Base-by-base conservation (phyloP, 495 filamentous ascomycete species). In the Durotheca rogersii region DNA sequence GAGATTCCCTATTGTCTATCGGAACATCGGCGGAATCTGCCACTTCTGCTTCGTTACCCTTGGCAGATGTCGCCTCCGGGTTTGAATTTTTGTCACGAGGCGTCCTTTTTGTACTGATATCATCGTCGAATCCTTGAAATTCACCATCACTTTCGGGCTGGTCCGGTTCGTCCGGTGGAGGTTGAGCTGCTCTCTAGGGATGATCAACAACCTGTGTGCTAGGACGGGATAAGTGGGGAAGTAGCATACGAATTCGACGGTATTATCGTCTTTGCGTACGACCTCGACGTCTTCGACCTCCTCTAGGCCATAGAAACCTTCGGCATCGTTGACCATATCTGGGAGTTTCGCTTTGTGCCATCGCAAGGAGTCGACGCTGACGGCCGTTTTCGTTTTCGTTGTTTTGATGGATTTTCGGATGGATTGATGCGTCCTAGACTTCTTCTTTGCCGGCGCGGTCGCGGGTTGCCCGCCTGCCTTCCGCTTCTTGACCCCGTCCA, bases 301-400 rank as follows among this genome's bases (percentile, higher is more conserved):
- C 54, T 98, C 92, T 30, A 98, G 66, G 0, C 93, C 92, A 68
- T 83, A 95, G 67, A 98, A 96, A 0, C 94, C 93, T 54, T 90
- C 89, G n/a, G 87, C 87, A 75, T 97, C 88, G 32, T 93, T 87
- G 51, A 95, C 76, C 56, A 85, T 83, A 64, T 95, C 90, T 4
- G 91, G 91, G 42, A 96, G 76, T 16, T 82, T 66, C 11, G 96
- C 90, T 48, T 84, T 79, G 54, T 83, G 83, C 93, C 93, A 98
- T 70, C 75, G 72, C 21, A 97, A 76, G 12, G 84, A 77, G 54
- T 93, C 82, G n/a, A 86, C 56, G 21, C 52, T 61, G 7, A 72
- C 67, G 10, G 65, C 56, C 30, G 61, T 56, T 59, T 75, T 74
- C 6, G 51, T 23, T 31, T 65, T 54, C 40, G 52, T 16, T 43